A percentile compares a stretch with the other conserved stretches of the same genome.
These are phyloP conservation scores for Lathyrus sativus DNA, from an alignment of 306 rosid genomes.

Conservation along the genomic window DNA sequence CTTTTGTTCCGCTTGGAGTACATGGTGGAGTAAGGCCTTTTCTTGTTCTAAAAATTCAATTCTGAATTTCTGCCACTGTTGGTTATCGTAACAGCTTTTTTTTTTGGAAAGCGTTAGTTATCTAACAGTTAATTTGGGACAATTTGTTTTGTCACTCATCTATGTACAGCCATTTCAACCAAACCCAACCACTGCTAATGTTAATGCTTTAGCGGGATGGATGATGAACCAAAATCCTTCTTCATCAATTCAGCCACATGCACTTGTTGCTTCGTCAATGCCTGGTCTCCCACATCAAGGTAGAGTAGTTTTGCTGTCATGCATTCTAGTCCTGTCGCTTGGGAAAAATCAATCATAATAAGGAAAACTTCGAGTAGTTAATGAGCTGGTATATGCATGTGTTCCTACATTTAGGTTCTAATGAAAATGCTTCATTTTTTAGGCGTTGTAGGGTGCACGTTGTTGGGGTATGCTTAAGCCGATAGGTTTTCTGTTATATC, in stretches of 20 bases:
- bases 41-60: conserved; percentile 36
- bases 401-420: not conserved
- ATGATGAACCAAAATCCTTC: conserved; percentile 54
- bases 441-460: conserved; percentile 1
- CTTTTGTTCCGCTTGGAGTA: conserved; percentile 62
- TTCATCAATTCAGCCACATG: conserved; percentile 49
- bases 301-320: conserved; percentile 36
- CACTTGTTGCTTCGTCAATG: conserved; percentile 45
- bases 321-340: conserved; percentile 14
- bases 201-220: conserved; percentile 58
- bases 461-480: not conserved
- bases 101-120: not conserved
- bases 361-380: not conserved
- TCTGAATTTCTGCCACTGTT: not conserved
- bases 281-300: conserved; percentile 57
- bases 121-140: conserved; percentile 12
- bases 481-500: conserved; percentile 6
- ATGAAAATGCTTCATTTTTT: not conserved
- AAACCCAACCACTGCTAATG: conserved; percentile 46
- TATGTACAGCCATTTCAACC: conserved; percentile 54
- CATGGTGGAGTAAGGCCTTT: conserved; percentile 48
- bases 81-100: too few species aligned
- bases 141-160: conserved; percentile 2
- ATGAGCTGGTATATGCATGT: conserved; percentile 7
- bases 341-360: not conserved